Evolutionary conservation across 352 stramenopile genomes (phyloP), one percentile per base, ranked within the genome.

Genomic region (Pythium pyrilobum): DNA sequence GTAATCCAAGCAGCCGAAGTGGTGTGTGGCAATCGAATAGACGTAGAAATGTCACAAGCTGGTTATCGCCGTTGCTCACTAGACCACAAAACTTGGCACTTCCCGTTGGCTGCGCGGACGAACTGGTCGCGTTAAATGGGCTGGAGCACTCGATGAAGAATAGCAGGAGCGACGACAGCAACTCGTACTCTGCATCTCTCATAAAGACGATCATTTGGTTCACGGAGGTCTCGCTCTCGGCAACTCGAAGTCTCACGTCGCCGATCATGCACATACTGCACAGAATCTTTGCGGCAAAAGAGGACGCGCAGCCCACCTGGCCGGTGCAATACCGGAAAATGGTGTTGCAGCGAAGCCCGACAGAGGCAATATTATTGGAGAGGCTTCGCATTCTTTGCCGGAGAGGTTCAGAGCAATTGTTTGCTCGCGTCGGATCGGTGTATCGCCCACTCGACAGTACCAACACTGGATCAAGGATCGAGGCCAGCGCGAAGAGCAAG

Each of bases 401-500:
- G 11, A 66, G 29, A 7, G 27, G 6, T 15, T 51, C 44, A 5
- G 50, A 48, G 15, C 25, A 36, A 11, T n/a, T n/a, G 15, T 33
- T 24, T 6, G n/a, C 36, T 28, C 37, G 27, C 12, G 34, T 28
- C 15, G 46, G 16, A 18, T 54, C 47, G 4, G 72, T 52, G 1
- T 52, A 36, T 23, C 16, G 33, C 0, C 49, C 46, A 5, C 38
- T 54, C 3, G 23, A 10, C 0, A 77, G 52, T 11, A 80, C 37
- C 5, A 72, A 38, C 1, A 51, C 52, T 20, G 74, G 67, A 27
- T 71, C 71, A 1, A 71, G 63, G 15, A 74, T 49, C 4, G 62
- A 62, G 0, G 64, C 67, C 3, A 87, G 47, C 2, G 76, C 76
- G 49, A 87, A 89, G 10, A 87, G 66, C 7, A 82, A 41, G 1